Evolutionary conservation across 1,284 basidiomycete genomes (phyloP), one percentile per base, ranked within the genome.

Genomic region (Puccinia polysora): DNA sequence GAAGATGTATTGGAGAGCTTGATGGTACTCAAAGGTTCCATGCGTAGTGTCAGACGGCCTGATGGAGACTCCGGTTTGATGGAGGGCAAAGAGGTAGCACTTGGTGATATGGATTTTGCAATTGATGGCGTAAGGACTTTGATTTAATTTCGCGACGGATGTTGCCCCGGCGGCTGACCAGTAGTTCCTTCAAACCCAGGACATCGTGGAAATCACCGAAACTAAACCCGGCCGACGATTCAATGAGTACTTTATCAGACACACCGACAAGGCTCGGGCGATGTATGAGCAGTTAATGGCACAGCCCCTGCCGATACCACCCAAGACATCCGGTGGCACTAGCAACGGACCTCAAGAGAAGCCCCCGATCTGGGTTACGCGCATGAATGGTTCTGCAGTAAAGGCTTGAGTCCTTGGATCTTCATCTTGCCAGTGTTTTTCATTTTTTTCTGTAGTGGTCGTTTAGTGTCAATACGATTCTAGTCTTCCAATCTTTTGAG

Each of bases 1-100:
- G 94, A 97, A 79, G 89, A 92, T 79, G 88, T 97, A 76, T 85
- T 97, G 69, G 89, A 95, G 82, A 90, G 94, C 84, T 86, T 97
- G 84, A 97, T 97, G 91, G 88, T 93, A 56, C 86, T 96, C 82
- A 97, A 98, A 83, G 88, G 89, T 75, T 87, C 87, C 1, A 81
- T 81, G 64, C 80, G 83, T 73, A 83, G 81, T 63, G 78, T 82
- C 74, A 90, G 89, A 76, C 85, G 89, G 79, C 87, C 85, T 72
- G 83, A 73, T 86, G 87, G 75, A 69, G 85, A 88, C 58, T 83
- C 81, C 1, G 78, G 79, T 0, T 76, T 97, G 56, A 82, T 97
- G 73, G 89, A 91, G 75, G 94, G 94, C 1, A 86, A 92, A 79
- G 87, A 87, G 77, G 88, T 93, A 77, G 88, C 88, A 32, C 93